phyloP scores from a whole-genome alignment of 345 rosid genomes.

The Combretum micranthum region DNA sequence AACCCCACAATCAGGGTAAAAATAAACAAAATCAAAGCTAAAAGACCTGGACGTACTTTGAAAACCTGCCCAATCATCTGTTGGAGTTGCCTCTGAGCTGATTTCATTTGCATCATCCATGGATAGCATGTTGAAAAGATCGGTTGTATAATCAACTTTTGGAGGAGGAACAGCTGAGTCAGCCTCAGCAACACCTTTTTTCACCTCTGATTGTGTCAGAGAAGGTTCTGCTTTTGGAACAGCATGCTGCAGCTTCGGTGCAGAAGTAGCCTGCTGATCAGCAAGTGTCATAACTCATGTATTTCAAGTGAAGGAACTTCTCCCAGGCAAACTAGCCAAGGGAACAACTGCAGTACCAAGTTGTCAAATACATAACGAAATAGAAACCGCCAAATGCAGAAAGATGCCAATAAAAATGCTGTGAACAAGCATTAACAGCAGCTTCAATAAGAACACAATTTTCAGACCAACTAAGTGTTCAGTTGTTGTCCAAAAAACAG shows the following conservation, averaged over 20 bases:
- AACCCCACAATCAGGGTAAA: too few species aligned
- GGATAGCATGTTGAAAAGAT: constrained; percentile 86
- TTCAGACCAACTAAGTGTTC: too few species aligned
- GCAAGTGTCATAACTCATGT: constrained; percentile 4
- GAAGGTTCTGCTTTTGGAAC: constrained; percentile 33
- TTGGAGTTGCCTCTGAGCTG: constrained; percentile 50
- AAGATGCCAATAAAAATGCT: too few species aligned
- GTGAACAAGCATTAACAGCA: too few species aligned
- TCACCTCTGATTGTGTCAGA: constrained; percentile 34
- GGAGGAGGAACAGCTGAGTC: constrained; percentile 39
- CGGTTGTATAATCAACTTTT: constrained; percentile 72
- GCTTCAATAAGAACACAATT: too few species aligned
- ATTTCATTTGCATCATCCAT: constrained; percentile 61
- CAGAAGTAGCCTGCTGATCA: constrained; percentile 36
- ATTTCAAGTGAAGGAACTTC: neutral
- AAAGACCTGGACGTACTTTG: constrained; percentile 49
- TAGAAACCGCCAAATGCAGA: too few species aligned
- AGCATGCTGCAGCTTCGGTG: constrained; percentile 41
- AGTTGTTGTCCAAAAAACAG: too few species aligned
- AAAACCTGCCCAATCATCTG: constrained; percentile 91
- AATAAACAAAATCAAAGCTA: neutral
- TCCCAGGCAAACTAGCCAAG: neutral
- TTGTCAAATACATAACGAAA: too few species aligned
- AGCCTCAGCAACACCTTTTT: constrained; percentile 28
- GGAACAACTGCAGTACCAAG: neutral